Evolutionary conservation across 257 asterid genomes (phyloP), one percentile per base, ranked within the genome.

Genomic region (Scutellaria galericulata): DNA sequence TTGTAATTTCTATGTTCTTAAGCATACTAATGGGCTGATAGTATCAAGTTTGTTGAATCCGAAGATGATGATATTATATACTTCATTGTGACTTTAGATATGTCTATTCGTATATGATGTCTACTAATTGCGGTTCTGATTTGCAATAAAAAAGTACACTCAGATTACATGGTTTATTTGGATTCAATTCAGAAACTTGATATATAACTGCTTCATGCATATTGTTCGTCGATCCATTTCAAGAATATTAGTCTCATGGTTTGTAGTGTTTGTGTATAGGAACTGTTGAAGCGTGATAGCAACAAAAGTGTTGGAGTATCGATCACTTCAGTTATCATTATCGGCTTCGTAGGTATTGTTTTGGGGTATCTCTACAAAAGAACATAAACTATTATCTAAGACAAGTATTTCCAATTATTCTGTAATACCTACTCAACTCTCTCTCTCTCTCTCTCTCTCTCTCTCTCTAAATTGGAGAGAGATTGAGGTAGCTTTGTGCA

Each of bases 321-420:
- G 48, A 73, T 79, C 68, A 66, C 77, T 9, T 22, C 72, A 9
- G 85, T 88, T 20, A 62, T 84, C 72, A 12, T 82, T 55, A 77
- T 86, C 15, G 91, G 89, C 44, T 68, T 86, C 80, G 56, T 84
- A 79, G 95, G 89, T 40, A 9, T 84, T 55, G 8, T 86, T 66
- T 70, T 76, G 73, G 95, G 88, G 24, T 86, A 81, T 82, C 71
- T 80, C 54, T 5, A 84, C 80, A 88, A 79, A 65, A 85, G 77
- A 71, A 71, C 88, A 63, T 88, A 71, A 77, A 40, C 65, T 41
- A n/a, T 74, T 57, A 61, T 59, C 10, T 3, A 39, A 42, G 64
- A 24, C 7, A 35, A 58, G 40, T 35, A 0, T 24, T 37, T 54
- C 62, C 31, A 53, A 14, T 40, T 67, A 50, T 54, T 59, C 63